These are phyloP conservation scores for Lycium ferocissimum DNA, from an alignment of 257 asterid genomes.

Conservation along the genomic window DNA sequence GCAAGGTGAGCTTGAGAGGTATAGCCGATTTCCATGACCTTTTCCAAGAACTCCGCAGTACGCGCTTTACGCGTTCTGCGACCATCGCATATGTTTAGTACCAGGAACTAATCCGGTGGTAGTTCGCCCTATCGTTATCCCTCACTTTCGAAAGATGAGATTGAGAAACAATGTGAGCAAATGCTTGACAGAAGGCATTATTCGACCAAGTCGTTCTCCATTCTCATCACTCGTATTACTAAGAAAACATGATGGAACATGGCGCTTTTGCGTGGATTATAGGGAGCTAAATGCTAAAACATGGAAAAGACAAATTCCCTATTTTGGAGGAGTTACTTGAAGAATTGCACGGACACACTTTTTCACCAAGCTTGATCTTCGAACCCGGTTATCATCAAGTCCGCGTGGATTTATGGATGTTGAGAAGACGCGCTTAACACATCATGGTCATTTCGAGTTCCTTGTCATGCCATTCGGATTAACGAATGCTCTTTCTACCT, in stretches of 20 bases:
- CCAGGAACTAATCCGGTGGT: too few species aligned
- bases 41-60: not conserved
- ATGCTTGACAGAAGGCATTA: not conserved
- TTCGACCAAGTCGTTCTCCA: not conserved
- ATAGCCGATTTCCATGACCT: not conserved
- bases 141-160: not conserved
- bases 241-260: not conserved
- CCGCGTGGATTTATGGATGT: not conserved
- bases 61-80: not conserved
- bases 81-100: not conserved
- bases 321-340: too few species aligned
- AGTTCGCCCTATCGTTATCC: too few species aligned
- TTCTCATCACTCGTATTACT: not conserved
- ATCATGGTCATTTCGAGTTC: not conserved
- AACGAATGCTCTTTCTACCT: too few species aligned
- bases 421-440: not conserved
- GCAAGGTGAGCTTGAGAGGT: not conserved
- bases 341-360: too few species aligned
- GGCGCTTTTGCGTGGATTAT: too few species aligned
- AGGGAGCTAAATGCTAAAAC: too few species aligned
- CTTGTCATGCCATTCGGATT: too few species aligned
- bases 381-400: not conserved
- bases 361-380: not conserved
- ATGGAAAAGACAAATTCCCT: too few species aligned
- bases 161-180: not conserved